phyloP scores from a whole-genome alignment of 805 yeast genomes.

The Candida mattraensis region DNA sequence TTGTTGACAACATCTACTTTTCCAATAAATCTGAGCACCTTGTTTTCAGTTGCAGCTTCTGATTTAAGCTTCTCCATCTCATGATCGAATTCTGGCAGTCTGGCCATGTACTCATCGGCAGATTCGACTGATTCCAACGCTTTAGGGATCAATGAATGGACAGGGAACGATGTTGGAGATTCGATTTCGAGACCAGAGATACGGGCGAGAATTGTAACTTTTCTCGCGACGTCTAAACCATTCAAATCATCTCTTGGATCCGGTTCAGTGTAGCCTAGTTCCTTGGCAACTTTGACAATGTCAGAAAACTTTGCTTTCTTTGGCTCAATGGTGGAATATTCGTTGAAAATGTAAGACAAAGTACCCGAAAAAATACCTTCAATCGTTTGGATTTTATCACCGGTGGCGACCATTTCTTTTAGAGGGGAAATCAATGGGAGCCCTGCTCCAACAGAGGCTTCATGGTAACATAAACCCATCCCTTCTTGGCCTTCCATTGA shows the following conservation, averaged over 20 bases:
- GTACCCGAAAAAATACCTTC: conserved; percentile 98
- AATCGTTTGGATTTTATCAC: conserved; percentile 86
- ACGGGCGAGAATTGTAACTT: conserved; percentile 94
- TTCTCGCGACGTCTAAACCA: conserved; percentile 98
- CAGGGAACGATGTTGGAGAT: conserved; percentile 91
- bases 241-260: conserved; percentile 99
- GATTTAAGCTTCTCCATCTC: conserved; percentile 76
- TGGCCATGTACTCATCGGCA: conserved; percentile 75
- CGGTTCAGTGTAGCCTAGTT: conserved; percentile 96
- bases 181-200: conserved; percentile 82
- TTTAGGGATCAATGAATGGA: conserved; percentile 88
- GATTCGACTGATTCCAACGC: conserved; percentile 72
- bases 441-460: conserved; percentile 99
- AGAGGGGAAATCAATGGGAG: conserved; percentile 89
- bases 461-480: conserved; percentile 88
- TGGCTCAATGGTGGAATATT: conserved; percentile 71
- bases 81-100: conserved; percentile 79
- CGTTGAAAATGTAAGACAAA: conserved; percentile 91
- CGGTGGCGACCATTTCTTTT: conserved; percentile 86
- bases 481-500: conserved; percentile 48
- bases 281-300: conserved; percentile 83
- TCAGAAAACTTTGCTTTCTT: conserved; percentile 78
- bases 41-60: conserved; percentile 77
- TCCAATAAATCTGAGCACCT: conserved; percentile 93
- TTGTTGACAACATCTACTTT: conserved; percentile 74